Evolutionary conservation across 2,329 filamentous ascomycete genomes (phyloP).

Genomic region (Chlorencoelia australis): DNA sequence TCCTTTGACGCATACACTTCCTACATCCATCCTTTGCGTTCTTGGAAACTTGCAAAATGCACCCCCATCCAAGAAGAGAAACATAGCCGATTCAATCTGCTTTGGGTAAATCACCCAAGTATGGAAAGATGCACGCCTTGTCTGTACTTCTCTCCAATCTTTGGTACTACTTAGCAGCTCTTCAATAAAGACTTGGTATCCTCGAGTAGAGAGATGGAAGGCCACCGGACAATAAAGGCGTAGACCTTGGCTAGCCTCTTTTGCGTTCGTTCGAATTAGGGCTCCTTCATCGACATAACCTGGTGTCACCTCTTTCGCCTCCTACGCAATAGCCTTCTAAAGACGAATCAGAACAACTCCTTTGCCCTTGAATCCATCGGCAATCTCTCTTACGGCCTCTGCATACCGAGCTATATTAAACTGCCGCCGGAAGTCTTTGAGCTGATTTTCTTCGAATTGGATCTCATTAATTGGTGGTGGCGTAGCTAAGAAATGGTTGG

Average conservation of each 20-base stretch:
- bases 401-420: conserved; percentile 53
- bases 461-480: conserved; percentile 68
- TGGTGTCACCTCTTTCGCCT: conserved; percentile 48
- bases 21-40: no score
- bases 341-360: conserved; percentile 63
- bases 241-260: conserved; percentile 13
- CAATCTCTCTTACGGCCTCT: conserved; percentile 45
- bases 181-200: conserved; percentile 23
- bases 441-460: conserved; percentile 26
- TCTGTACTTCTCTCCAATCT: no score
- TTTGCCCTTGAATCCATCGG: conserved; percentile 16
- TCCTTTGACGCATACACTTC: no score
- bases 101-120: no score
- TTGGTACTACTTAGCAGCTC: no score
- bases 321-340: conserved; percentile 65
- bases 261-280: conserved; percentile 14
- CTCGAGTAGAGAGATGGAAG: conserved; percentile 24
- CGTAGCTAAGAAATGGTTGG: conserved; percentile 68
- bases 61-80: no score
- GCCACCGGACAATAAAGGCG: conserved; percentile 20
- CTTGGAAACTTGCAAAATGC: no score
- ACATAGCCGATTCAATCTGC: no score
- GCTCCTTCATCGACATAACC: conserved; percentile 4
- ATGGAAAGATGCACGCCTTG: no score
- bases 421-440: conserved; percentile 42